Base-by-base conservation (phyloP, 257 asterid species). In the Avicennia marina region DNA sequence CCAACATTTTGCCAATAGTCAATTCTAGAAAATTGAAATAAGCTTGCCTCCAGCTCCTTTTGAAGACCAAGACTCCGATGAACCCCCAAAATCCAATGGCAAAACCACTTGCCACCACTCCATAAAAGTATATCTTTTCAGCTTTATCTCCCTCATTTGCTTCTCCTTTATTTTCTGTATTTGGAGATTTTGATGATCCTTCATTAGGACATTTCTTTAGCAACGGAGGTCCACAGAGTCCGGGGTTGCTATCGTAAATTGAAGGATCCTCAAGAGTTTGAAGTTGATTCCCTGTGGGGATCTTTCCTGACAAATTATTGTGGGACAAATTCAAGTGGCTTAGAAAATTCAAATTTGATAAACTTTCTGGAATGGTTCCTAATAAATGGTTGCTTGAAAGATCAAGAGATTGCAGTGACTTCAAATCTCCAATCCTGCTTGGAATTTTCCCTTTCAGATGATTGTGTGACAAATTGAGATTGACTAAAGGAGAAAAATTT, bases 251-350 rank as follows among this genome's bases (percentile, higher is more conserved):
- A 1, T 11, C 33, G 12, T 38, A 24, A 1, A 50, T 39, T 7
- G 51, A 36, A 24, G 44, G 43, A 24, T 50, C 53, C 1, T 25
- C 6, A 17, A 62, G 39, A 19, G 27, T 34, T 48, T 22, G 48
- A 11, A 74, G 63, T 10, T 60, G 66, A 29, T 32, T 11, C n/a
- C 71, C 72, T 2, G 22, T 31, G 1, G 65, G 69, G 41, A 69
- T 69, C 7, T 6, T 15, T 47, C 73, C 72, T 6, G 60, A 43
- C 48, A 69, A 65, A 29, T 64, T 67, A 52, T 73, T 68, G 42
- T 52, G 9, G 1, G 66, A 64, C 15, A 68, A 43, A 33, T 68
- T 58, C 53, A 64, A 68, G 33, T 22, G 16, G 19, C 62, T 55
- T 13, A 68, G 41, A 48, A 19, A 63, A 10, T 12, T 52, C 19